Base-by-base conservation (phyloP, 805 yeast species). In the Teunomyces stri region DNA sequence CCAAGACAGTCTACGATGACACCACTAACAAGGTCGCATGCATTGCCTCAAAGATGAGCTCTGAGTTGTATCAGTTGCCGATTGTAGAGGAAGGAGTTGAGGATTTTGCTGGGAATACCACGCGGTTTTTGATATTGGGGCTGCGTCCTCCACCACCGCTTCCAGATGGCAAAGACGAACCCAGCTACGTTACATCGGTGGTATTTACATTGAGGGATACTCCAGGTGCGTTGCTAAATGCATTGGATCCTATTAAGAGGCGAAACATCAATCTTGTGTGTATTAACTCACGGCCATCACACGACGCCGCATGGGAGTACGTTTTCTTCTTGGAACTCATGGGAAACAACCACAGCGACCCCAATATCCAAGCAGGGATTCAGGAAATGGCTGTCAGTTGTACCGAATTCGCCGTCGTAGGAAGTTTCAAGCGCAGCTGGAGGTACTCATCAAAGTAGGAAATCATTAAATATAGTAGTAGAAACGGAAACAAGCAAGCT, bases 281-380 rank as follows among this genome's bases (percentile, higher is more conserved):
- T 5, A 87, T 90, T 43, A 80, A 82, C 33, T 85, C 96, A 3
- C 74, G 97, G 55, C 97, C 97, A 0, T 80, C 87, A 4, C 74
- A 78, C 9, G 62, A 74, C 28, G 66, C 72, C 43, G 79, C 81
- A 29, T 90, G 97, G 97, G 84, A 84, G 52, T 88, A 89, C 57
- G 82, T 86, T 2, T 90, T 88, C 66, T 89, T 87, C 57, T 79
- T 87, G 9, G 97, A 90, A 59, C 79, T 82, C 28, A 72, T 76
- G 62, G 81, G 82, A 3, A 59, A 70, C 43, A 51, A 54, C 2
- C 51, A 53, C 16, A 58, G 61, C 20, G 61, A 59, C 35, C 70
- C 66, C 13, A 57, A 57, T 1, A 58, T 69, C 13, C 52, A 51
- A 45, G 48, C 50, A 27, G 78, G 79, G 40, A 50, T 83, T 37